Evolutionary conservation across 345 rosid species (phyloP).

Genomic region (Triadica sebifera): DNA sequence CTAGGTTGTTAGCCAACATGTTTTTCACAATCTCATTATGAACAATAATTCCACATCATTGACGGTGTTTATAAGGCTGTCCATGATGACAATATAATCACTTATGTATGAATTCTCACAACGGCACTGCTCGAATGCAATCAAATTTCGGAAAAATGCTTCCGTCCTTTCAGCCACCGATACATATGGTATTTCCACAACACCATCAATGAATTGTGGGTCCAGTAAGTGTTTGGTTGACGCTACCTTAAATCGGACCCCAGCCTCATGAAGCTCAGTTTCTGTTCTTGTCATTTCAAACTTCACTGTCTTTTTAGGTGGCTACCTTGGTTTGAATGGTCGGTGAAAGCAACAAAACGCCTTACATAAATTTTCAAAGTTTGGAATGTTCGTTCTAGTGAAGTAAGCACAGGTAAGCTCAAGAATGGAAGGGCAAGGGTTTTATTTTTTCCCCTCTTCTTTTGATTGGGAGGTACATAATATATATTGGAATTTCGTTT

Average conservation of each 20-base stretch:
- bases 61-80: conserved; percentile 7
- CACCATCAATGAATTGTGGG: conserved; percentile 11
- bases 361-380: background rate
- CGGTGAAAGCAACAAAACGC: conserved; percentile 9
- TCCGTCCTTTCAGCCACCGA: background rate
- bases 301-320: background rate
- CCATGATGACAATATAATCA: conserved; percentile 15
- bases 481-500: too few relatives aligned
- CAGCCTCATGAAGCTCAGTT: conserved; percentile 22
- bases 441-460: too few relatives aligned
- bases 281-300: conserved; percentile 1
- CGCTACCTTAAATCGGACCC: conserved; percentile 13
- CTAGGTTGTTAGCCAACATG: background rate
- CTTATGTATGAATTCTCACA: background rate
- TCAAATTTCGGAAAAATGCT: conserved; percentile 15
- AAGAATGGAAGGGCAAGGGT: conserved; percentile 4
- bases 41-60: conserved; percentile 18
- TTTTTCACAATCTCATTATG: conserved; percentile 3
- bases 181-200: conserved; percentile 15
- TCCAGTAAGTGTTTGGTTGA: conserved; percentile 10
- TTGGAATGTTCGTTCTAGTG: background rate
- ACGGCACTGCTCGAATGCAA: conserved; percentile 19
- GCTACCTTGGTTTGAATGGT: background rate
- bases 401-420: background rate
- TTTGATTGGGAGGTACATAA: too few relatives aligned